phyloP scores from a whole-genome alignment of 331 rosid species.

The Quercus lobata region DNA sequence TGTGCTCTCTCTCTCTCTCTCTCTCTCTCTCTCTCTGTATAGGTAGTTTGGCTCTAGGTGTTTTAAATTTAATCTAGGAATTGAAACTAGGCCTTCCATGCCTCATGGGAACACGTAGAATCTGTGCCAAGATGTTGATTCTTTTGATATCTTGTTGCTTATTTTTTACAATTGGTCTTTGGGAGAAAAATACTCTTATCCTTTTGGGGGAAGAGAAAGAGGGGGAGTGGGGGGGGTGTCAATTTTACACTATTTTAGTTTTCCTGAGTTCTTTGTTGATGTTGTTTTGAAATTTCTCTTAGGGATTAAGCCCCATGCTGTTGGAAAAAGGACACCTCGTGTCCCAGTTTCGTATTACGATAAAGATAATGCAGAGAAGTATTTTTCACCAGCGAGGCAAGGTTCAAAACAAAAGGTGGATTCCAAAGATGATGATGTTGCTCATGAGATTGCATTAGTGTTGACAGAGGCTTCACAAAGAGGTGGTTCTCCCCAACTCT shows the following conservation, averaged over 20 bases:
- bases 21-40: not conserved
- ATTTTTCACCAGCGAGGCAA: conserved; percentile 57
- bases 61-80: conserved; percentile 9
- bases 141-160: not conserved
- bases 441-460: conserved; percentile 75
- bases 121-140: not conserved
- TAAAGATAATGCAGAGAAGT: conserved; percentile 55
- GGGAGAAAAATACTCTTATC: not conserved
- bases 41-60: conserved; percentile 16
- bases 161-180: not conserved
- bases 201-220: not conserved
- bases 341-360: conserved; percentile 63
- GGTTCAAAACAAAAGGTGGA: conserved; percentile 43
- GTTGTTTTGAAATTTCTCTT: conserved; percentile 20
- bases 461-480: conserved; percentile 81
- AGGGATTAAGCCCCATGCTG: conserved; percentile 90
- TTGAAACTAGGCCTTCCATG: conserved; percentile 6
- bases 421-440: conserved; percentile 52
- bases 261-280: conserved; percentile 2
- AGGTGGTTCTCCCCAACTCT: conserved; percentile 63
- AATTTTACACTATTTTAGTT: not conserved
- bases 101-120: not conserved
- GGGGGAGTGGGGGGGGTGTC: not conserved
- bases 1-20: conserved; percentile 20
- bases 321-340: conserved; percentile 94